Percentiles rank a stretch among this genome's conserved stretches.
Evolutionary conservation across 2,329 filamentous ascomycete genomes (phyloP).

Genomic region (Fusarium guadeloupense): DNA sequence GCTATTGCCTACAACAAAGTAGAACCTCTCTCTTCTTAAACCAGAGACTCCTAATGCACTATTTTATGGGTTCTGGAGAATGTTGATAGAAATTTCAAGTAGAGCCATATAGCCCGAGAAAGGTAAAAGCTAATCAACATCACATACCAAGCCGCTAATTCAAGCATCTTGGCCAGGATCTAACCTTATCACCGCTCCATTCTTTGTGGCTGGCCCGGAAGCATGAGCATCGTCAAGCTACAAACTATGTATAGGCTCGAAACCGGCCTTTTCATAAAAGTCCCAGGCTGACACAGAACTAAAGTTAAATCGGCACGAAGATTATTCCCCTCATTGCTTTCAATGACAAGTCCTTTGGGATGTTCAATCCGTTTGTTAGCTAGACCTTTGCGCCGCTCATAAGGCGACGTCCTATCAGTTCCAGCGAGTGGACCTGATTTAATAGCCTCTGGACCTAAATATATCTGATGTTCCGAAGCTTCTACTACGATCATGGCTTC

Average conservation of each 20-base stretch:
- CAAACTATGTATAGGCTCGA: conserved; percentile 16
- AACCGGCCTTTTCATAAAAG: conserved; percentile 30
- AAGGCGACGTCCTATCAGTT: too few relatives aligned
- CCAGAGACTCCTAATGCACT: too few relatives aligned
- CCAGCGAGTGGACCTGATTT: too few relatives aligned
- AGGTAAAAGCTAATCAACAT: too few relatives aligned
- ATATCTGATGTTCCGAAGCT: not conserved
- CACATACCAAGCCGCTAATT: too few relatives aligned
- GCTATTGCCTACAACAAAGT: too few relatives aligned
- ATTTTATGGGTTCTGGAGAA: too few relatives aligned
- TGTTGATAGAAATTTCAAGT: too few relatives aligned
- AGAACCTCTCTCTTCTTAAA: too few relatives aligned
- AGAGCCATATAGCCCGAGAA: too few relatives aligned
- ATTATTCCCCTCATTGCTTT: not conserved
- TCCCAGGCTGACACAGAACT: conserved; percentile 5
- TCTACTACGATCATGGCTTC: not conserved
- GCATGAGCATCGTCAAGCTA: conserved; percentile 18
- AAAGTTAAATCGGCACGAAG: conserved; percentile 11
- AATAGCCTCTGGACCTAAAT: not conserved
- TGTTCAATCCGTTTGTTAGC: conserved; percentile 7
- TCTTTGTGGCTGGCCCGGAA: not conserved
- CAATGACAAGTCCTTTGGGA: not conserved
- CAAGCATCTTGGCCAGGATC: not conserved
- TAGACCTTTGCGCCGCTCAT: conserved; percentile 18
- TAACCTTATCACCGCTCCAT: conserved; percentile 27